Conservation (phyloP, 2,329 filamentous ascomycete genomes). For the Ascomycota sp. region DNA sequence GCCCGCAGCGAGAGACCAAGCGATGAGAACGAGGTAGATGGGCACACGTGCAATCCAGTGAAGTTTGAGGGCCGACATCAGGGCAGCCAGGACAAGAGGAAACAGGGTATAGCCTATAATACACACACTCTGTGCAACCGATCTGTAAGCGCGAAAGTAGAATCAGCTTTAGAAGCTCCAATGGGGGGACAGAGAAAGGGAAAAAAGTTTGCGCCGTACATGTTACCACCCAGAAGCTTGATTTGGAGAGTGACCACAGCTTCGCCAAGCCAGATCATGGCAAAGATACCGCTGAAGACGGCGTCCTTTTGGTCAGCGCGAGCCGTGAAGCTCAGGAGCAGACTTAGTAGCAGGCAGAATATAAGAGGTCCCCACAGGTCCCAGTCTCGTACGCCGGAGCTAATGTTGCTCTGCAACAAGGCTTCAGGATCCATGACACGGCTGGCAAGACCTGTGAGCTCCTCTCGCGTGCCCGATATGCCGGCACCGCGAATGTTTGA, state of each 20-base stretch:
- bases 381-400: constrained; percentile 82
- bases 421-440: constrained; percentile 43
- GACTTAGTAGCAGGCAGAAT: constrained; percentile 75
- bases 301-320: constrained; percentile 61
- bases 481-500: constrained; percentile 38
- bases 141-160: constrained; percentile 32
- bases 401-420: constrained; percentile 53
- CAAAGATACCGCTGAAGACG: constrained; percentile 92
- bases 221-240: constrained; percentile 85
- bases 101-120: constrained; percentile 98
- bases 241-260: constrained; percentile 96
- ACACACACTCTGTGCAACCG: constrained; percentile 92
- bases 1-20: constrained; percentile 86
- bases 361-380: constrained; percentile 94
- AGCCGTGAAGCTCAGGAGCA: constrained; percentile 71
- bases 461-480: constrained; percentile 37
- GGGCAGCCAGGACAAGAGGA: constrained; percentile 77
- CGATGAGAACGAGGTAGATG: constrained; percentile 70
- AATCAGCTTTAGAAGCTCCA: constrained; percentile 3
- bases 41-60: constrained; percentile 70
- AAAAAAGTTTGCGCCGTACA: constrained; percentile 40
- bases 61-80: constrained; percentile 68
- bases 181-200: background rate
- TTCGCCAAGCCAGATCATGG: constrained; percentile 91
- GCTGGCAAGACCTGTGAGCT: constrained; percentile 39